Evolutionary conservation across 108 stramenopile genomes (phyloP).

Genomic region (Cyclostephanos invisitatus): DNA sequence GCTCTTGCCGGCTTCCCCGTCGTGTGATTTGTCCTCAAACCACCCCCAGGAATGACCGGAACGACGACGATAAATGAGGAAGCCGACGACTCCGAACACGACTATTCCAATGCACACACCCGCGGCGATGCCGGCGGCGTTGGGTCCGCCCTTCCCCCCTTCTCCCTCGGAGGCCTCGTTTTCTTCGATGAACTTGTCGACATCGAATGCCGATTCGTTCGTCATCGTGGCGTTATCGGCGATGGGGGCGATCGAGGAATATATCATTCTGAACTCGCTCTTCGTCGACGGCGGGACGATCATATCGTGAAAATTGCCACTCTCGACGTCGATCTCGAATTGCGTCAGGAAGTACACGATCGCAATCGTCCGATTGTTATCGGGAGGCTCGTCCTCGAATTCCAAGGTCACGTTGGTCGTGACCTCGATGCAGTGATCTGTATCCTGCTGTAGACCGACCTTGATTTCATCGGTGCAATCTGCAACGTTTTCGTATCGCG

Average conservation of each 20-base stretch:
- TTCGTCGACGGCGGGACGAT: constrained; percentile 16
- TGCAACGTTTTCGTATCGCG: neutral
- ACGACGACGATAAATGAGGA: constrained; percentile 20
- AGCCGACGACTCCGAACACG: constrained; percentile 5
- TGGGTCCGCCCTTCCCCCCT: constrained; percentile 2
- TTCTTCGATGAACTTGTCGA: neutral
- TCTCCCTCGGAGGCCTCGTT: neutral
- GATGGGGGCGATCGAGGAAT: neutral
- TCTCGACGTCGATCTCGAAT: constrained; percentile 15
- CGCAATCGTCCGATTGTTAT: neutral
- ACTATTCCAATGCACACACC: constrained; percentile 16
- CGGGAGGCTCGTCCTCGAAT: constrained; percentile 1
- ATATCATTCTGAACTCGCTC: constrained; percentile 12
- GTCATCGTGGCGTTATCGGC: neutral
- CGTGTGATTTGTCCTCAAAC: neutral
- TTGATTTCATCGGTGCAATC: neutral
- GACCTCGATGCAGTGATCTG: constrained; percentile 31
- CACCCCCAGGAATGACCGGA: neutral
- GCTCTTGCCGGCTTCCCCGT: neutral
- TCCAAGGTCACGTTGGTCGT: constrained; percentile 10
- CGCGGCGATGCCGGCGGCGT: constrained; percentile 20
- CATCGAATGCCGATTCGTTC: no score
- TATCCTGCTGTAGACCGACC: neutral
- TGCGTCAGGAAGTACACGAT: neutral
- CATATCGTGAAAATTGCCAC: constrained; percentile 10